Base-by-base conservation (phyloP, 2,329 filamentous ascomycete genomes). In the Paraphaeosphaeria minitans region DNA sequence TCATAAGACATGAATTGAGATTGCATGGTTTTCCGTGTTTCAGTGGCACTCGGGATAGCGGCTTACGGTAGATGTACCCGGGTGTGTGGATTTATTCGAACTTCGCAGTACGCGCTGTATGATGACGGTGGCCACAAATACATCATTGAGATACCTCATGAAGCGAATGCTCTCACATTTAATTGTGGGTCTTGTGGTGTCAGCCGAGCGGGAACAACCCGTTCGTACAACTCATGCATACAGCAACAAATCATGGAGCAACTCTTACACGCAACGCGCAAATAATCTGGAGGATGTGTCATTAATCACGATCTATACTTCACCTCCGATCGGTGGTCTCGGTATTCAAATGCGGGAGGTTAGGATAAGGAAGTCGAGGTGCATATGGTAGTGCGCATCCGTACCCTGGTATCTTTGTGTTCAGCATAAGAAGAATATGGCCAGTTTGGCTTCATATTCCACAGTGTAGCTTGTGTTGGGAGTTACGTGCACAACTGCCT, bases 121-220 rank as follows among this genome's bases (percentile, higher is more conserved):
- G 22, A 52, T 22, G n/a, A 24, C 16, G 19, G 4, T 21, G 22
- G 14, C 5, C 24, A 43, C 24, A 14, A 22, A 43, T 9, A 43
- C 24, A 21, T 53, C 7, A 43, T 21, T 31, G n/a, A 43, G 24
- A 24, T 43, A 43, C 50, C 37, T 31, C 27, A 53, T 33, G n/a
- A 14, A 53, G 50, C 50, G 12, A 53, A 43, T 33, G 37, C 24
- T 53, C 50, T 13, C 16, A 10, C 37, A 22, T 4, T 6, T 31
- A 22, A 19, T 3, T 19, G 24, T 43, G 39, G 35, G 50, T 9
- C 49, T 13, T 22, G 21, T 35, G 8, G 37, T 52, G 24, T 43
- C 50, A 53, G n/a, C 39, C 50, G 50, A 31, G 24, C 50, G 50
- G 50, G 24, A 29, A 37, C 39, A 43, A 31, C 50, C 50, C 6